Base-by-base conservation (phyloP, 2,329 filamentous ascomycete species). In the Scedosporium boydii region DNA sequence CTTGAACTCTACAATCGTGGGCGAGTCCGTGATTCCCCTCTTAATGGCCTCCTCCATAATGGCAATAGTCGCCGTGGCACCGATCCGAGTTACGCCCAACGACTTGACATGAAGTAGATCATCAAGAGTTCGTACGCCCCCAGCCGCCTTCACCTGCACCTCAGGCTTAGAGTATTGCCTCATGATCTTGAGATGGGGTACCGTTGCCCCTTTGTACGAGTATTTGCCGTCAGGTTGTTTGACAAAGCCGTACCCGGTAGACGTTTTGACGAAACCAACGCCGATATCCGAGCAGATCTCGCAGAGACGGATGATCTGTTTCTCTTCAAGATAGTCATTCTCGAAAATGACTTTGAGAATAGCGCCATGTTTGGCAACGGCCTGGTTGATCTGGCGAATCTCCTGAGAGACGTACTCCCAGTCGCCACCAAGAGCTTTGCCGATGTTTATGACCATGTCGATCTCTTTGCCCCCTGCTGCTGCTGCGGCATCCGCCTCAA, bases 271-370 rank as follows among this genome's bases (percentile, higher is more conserved):
- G 63, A 84, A 87, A 0, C 77, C 82, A 0, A 86, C 83, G 0
- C 71, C 71, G 0, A 82, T 42, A 0, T 74, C 68, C 0, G 78
- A 78, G 68, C 84, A 86, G 34, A 86, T 83, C 68, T 78, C 67
- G 67, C 83, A 86, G 0, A 87, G 73, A 5, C 70, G 73, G 7
- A 76, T 66, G 59, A 86, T 83, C 44, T 85, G 77, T 10, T 77
- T 67, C 0, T 81, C 72, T 1, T 73, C 29, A 0, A 86, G 75
- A 64, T 79, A 86, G 67, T 85, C 82, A 66, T 84, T 86, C 66
- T 87, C 83, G 62, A 87, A 86, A 58, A 86, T 87, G 59, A 86
- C 82, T 67, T 87, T 87, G 6, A 86, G 73, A 0, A 77, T 73
- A 0, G 77, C 80, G 0, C 77, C 77, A 6, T 72, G 63, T n/a